These are phyloP conservation scores for Talaromyces sp. DNA, from an alignment of 2,329 filamentous ascomycete species.

Conservation along the genomic window DNA sequence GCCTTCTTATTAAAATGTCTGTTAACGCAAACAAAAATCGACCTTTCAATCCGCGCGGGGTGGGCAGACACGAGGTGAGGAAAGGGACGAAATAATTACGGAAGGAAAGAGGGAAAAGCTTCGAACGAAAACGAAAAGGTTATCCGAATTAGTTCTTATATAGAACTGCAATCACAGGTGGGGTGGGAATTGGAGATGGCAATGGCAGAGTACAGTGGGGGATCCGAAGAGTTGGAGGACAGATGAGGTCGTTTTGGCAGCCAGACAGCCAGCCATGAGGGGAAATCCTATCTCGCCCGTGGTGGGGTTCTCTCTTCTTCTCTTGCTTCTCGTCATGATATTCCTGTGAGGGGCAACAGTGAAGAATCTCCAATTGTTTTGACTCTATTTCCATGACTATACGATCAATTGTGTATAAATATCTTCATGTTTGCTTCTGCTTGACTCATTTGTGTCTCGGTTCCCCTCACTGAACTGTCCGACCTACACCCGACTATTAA, in stretches of 20 bases:
- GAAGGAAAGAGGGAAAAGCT: neutral
- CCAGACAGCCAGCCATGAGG: slow-evolving; percentile 7
- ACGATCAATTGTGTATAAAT: neutral
- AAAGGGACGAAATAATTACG: neutral
- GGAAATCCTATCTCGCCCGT: slow-evolving; percentile 1
- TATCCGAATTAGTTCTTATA: slow-evolving; percentile 10
- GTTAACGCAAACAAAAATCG: neutral
- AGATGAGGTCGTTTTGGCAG: too few relatives aligned
- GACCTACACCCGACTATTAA: neutral
- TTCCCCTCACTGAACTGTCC: neutral
- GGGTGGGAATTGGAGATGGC: neutral
- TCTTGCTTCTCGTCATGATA: neutral
- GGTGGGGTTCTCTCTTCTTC: neutral
- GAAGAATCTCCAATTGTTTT: neutral
- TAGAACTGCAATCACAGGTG: neutral
- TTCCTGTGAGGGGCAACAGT: neutral
- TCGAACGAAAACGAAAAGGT: neutral
- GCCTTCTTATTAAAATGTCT: slow-evolving; percentile 5
- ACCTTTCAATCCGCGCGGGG: neutral
- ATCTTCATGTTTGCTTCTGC: neutral
- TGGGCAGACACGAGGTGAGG: neutral
- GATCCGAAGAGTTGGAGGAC: neutral
- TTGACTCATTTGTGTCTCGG: neutral
- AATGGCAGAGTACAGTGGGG: neutral
- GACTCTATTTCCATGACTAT: neutral